Evolutionary conservation across 2,329 filamentous ascomycete species (phyloP), one percentile per base, ranked within the genome.

Genomic region (Grosmannia clavigera): DNA sequence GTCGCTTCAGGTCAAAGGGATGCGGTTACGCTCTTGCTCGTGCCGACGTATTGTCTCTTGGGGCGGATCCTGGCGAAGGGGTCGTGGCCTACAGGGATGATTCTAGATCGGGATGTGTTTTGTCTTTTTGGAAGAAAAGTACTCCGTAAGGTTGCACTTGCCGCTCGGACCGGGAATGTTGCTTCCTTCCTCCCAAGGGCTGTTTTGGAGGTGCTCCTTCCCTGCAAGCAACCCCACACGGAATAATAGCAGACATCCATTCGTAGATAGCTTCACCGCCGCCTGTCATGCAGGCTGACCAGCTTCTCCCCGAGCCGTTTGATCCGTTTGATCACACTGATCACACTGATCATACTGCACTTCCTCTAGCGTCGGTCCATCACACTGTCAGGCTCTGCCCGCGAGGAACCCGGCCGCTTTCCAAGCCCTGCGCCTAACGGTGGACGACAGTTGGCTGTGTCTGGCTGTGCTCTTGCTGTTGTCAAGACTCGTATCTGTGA

Each of bases 321-420:
- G 62, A 64, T 59, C 60, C 58, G 57, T 61, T 61, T 60, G 22
- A 22, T 22, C 22, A 22, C 22, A 22, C 22, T 22, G 22, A 22
- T 22, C 22, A 22, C 22, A 22, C 22, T 57, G 63, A 64, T 64
- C 61, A 64, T 57, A 64, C 62, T 57, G 51, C 33, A 29, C 11
- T 35, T 22, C 53, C 57, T 61, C 61, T 60, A 58, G 61, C 55
- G 62, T 57, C 50, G 61, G 59, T 62, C 60, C 61, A 61, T 62
- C 60, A 62, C n/a, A 31, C n/a, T 16, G 22, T 12, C 25, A 35
- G 43, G n/a, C n/a, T 27, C 19, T 9, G 35, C 16, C 33, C 54
- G 33, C 54, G 43, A 31, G 19, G 27, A 6, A 33, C 33, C 16
- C 12, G 52, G 52, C 29, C 52, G 27, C 12, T 9, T 27, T 16